A percentile compares a stretch with the other conserved stretches of the same genome.
These are phyloP conservation scores for Wickerhamiella nectarea DNA, from an alignment of 805 yeast species.

Conservation along the genomic window DNA sequence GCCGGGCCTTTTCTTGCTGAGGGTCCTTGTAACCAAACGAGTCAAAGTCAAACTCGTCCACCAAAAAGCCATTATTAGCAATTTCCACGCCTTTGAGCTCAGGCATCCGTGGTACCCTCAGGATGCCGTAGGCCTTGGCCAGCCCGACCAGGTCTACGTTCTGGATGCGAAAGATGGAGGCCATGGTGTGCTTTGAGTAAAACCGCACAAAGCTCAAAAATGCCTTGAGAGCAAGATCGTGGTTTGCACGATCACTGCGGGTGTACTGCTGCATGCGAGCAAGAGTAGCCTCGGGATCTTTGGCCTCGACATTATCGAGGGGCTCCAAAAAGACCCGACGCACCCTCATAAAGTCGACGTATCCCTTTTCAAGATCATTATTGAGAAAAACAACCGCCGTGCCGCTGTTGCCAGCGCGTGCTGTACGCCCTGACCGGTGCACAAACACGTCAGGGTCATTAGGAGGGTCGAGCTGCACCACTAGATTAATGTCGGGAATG, in stretches of 20 bases:
- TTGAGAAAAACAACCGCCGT: conserved; percentile 61
- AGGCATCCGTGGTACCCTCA: conserved; percentile 89
- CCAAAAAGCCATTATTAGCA: conserved; percentile 68
- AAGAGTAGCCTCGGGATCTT: conserved; percentile 3
- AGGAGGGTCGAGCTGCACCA: conserved; percentile 91
- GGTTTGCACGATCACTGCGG: conserved; percentile 59
- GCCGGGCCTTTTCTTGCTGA: conserved; percentile 48
- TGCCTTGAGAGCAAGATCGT: conserved; percentile 66
- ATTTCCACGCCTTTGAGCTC: conserved; percentile 44
- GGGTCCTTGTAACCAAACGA: conserved; percentile 49
- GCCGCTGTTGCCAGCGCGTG: conserved; percentile 78
- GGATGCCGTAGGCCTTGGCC: conserved; percentile 65
- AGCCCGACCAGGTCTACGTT: conserved; percentile 57
- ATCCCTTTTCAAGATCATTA: conserved; percentile 68
- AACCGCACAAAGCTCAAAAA: conserved; percentile 74
- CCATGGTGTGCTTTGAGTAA: conserved; percentile 77
- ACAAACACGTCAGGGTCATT: conserved; percentile 81
- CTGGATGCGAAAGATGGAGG: conserved; percentile 70
- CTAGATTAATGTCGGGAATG: conserved; percentile 87
- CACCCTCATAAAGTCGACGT: conserved; percentile 65
- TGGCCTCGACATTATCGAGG: conserved; percentile 10
- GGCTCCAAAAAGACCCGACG: conserved; percentile 41
- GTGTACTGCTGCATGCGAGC: conserved; percentile 39
- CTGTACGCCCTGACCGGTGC: conserved; percentile 92
- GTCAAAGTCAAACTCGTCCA: conserved; percentile 52